Base-by-base conservation (phyloP, 2,329 filamentous ascomycete species). In the Septoria petroselini region DNA sequence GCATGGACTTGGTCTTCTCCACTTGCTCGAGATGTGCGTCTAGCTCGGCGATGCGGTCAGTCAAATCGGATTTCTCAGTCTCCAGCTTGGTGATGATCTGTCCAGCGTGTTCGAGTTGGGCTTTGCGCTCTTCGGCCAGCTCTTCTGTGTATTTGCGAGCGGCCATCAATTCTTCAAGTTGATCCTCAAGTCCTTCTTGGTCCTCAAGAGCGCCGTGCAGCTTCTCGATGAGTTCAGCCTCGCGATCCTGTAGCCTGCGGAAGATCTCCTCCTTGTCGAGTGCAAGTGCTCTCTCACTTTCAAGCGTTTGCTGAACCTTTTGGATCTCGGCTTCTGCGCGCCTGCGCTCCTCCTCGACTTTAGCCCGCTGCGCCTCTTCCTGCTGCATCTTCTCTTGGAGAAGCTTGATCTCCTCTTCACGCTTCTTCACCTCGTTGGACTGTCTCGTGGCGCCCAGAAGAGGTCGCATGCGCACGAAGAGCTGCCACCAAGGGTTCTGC, bases 211-310 rank as follows among this genome's bases (percentile, higher is more conserved):
- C 91, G 31, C 88, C 91, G 30, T 89, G 81, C 21, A 99, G 79
- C 72, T 97, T 96, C 64, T 98, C 94, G 44, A 85, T 88, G 3
- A 99, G 79, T 66, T 98, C 91, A 8, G 83, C 79, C 70, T 98
- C 93, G n/a, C 93, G 86, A 45, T 85, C 75, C 65, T 96, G 93
- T 17, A 98, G 76, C n/a, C 94, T 83, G 66, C 91, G 94, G 76
- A 97, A 98, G 53, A 99, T 98, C 64, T 98, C 93, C 66, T 99
- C 94, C 68, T 98, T 98, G 70, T 99, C 93, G 4, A 98, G 75
- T 1, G 93, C 93, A 34, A 98, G 77, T n/a, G 91, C 88, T 41
- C 93, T 83, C 70, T 98, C 94, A 58, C 91, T 95, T 68, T 98
- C 94, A 1, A 99, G 77, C 0, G 88, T 95, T 62, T 97, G 89